Conservation (phyloP, 495 filamentous ascomycete species). For the Trichoderma virens region DNA sequence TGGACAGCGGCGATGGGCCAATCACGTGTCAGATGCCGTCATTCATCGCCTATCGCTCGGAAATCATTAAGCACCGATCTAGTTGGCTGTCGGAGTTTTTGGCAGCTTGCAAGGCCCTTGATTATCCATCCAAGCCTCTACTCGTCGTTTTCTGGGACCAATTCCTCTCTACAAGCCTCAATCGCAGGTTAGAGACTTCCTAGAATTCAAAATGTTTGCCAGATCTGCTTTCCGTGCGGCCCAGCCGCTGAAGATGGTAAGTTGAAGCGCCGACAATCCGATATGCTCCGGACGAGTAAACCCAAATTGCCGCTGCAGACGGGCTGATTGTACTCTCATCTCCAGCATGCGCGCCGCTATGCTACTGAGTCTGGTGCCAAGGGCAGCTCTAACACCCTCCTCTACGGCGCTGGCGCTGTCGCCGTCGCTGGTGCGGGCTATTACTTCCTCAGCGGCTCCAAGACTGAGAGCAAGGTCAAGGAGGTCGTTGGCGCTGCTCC, state of each 20-base stretch:
- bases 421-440: constrained; percentile 47
- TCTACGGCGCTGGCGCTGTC: constrained; percentile 34
- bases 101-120: neutral
- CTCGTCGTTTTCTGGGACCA: neutral
- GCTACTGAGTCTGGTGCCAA: constrained; percentile 38
- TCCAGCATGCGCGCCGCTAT: constrained; percentile 40
- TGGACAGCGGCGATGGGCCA: neutral
- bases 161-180: neutral
- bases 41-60: neutral
- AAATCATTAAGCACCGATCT: neutral
- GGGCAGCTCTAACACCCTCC: constrained; percentile 34
- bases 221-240: constrained; percentile 35
- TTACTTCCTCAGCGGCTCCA: constrained; percentile 36
- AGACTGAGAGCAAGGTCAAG: constrained; percentile 42
- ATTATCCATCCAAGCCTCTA: neutral
- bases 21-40: constrained; percentile 7
- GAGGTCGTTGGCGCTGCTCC: constrained; percentile 25
- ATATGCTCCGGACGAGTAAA: constrained; percentile 15
- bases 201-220: constrained; percentile 32
- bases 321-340: neutral
- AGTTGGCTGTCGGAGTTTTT: neutral
- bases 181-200: neutral
- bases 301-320: constrained; percentile 13
- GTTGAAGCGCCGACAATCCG: constrained; percentile 13
- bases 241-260: constrained; percentile 39